phyloP scores from a whole-genome alignment of 1,284 basidiomycete species.

The Peniophora sp. region DNA sequence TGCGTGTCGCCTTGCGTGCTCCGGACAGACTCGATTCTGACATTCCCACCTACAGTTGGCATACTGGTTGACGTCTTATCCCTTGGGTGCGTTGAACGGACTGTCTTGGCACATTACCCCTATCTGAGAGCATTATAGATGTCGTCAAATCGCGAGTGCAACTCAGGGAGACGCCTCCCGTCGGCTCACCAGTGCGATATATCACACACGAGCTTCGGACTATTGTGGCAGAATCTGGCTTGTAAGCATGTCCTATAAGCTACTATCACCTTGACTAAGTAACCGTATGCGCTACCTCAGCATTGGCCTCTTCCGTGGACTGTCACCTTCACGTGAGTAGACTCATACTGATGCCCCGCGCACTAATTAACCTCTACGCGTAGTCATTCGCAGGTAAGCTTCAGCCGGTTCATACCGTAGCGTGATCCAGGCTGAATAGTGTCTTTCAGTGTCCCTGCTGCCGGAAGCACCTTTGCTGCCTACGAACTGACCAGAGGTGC shows the following conservation, averaged over 20 bases:
- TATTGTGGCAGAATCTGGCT: slow-evolving; percentile 70
- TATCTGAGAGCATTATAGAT: slow-evolving; percentile 37
- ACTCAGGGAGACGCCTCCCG: slow-evolving; percentile 69
- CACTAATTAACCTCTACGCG: not conserved
- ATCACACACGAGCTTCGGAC: slow-evolving; percentile 64
- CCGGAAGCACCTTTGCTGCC: slow-evolving; percentile 86
- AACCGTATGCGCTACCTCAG: slow-evolving; percentile 24
- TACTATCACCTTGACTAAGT: slow-evolving; percentile 4
- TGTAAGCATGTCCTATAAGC: slow-evolving; percentile 36
- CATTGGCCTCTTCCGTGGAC: slow-evolving; percentile 64
- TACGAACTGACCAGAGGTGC: slow-evolving; percentile 80
- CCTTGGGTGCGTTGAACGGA: slow-evolving; percentile 45
- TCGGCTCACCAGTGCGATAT: slow-evolving; percentile 74
- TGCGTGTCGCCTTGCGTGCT: slow-evolving; percentile 29
- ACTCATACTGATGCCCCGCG: not conserved
- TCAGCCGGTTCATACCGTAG: not conserved
- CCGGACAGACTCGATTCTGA: not conserved
- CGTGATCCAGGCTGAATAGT: not conserved
- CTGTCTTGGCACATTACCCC: not conserved
- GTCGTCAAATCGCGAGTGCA: slow-evolving; percentile 90
- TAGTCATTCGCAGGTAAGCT: slow-evolving; percentile 49
- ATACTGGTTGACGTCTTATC: slow-evolving; percentile 94
- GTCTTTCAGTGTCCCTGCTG: slow-evolving; percentile 73
- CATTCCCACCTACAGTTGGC: slow-evolving; percentile 44
- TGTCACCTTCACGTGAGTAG: slow-evolving; percentile 61